Percentiles rank a stretch among this genome's conserved stretches.
Conservation (phyloP, 495 filamentous ascomycete species). For the Alectoria sarmentosa region DNA sequence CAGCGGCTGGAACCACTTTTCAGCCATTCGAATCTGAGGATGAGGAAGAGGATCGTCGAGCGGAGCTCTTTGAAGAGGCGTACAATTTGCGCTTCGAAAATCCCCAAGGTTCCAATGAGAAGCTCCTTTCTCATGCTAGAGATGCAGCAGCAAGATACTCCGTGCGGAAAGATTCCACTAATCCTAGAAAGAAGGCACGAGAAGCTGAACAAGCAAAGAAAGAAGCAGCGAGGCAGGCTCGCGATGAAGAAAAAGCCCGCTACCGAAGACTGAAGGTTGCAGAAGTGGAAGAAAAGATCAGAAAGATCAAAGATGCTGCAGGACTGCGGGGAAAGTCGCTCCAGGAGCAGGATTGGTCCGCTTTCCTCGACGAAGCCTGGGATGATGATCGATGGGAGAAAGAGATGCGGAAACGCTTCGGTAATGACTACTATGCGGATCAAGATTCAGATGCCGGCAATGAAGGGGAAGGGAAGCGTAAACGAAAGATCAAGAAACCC, state of each 20-base stretch:
- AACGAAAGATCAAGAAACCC: constrained; percentile 74
- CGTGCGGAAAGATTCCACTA: constrained; percentile 76
- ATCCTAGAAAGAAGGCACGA: constrained; percentile 63
- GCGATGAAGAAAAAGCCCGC: constrained; percentile 74
- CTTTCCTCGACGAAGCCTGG: constrained; percentile 78
- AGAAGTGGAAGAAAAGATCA: constrained; percentile 74
- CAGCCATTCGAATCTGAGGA: constrained; percentile 89
- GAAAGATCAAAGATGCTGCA: constrained; percentile 78
- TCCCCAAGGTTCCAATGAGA: constrained; percentile 73
- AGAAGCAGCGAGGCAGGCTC: constrained; percentile 67
- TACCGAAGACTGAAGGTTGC: constrained; percentile 81
- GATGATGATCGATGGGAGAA: constrained; percentile 80
- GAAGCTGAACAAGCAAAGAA: constrained; percentile 69
- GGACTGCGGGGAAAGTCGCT: constrained; percentile 63
- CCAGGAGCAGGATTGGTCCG: constrained; percentile 69
- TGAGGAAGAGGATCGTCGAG: constrained; percentile 70
- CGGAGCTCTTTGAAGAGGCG: constrained; percentile 84
- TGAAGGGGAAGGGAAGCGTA: constrained; percentile 40
- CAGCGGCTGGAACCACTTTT: constrained; percentile 49
- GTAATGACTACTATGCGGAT: constrained; percentile 79
- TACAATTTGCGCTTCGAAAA: constrained; percentile 98
- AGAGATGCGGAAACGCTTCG: constrained; percentile 81
- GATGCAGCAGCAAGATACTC: constrained; percentile 71
- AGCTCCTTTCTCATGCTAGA: constrained; percentile 77
- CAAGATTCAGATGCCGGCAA: constrained; percentile 42